Base-by-base conservation (phyloP, 371 early-diverging fungal genomes). In the Spraguea lophii region DNA sequence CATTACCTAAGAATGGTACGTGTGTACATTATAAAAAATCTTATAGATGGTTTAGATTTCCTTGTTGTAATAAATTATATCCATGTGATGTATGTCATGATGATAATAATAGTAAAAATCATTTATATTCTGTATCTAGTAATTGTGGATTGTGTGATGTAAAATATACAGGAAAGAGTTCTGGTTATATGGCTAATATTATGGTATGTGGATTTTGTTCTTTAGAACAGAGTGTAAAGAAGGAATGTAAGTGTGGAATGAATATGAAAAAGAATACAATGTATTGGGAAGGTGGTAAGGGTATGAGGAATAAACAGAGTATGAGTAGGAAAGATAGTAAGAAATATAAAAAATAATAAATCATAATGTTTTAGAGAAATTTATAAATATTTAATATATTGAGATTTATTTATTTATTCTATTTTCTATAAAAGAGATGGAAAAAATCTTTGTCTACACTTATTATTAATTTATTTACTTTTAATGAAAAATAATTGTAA, bases 211-310 rank as follows among this genome's bases (percentile, higher is more conserved):
- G 92, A 0, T 67, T 77, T 42, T 93, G 94, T 50, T 78, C 82
- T 12, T 73, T 78, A 26, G 92, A 90, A 63, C 84, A 83, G 56
- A 52, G 72, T 24, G 76, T 80, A 54, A 56, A 62, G 41, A 67
- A 72, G 0, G 70, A 74, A 35, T 77, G 76, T 12, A 36, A 55
- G 25, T 79, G 80, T 64, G 80, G 76, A 41, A 76, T 84, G 36
- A 65, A 73, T 30, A 68, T 75, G 46, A 68, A 51, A 24, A 62
- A 66, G 16, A 65, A 68, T 46, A 61, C 74, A 0, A 76, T 77
- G 1, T 87, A 81, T 56, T 93, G 94, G 94, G 88, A 93, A 70
- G 94, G 91, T 19, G 92, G 94, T 16, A 75, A 81, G 53, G 94
- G 94, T 3, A 79, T 79, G 9, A 69, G 94, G 17, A 78, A 88